Evolutionary conservation across 2,329 filamentous ascomycete genomes (phyloP).

Genomic region (Biscogniauxia marginata): DNA sequence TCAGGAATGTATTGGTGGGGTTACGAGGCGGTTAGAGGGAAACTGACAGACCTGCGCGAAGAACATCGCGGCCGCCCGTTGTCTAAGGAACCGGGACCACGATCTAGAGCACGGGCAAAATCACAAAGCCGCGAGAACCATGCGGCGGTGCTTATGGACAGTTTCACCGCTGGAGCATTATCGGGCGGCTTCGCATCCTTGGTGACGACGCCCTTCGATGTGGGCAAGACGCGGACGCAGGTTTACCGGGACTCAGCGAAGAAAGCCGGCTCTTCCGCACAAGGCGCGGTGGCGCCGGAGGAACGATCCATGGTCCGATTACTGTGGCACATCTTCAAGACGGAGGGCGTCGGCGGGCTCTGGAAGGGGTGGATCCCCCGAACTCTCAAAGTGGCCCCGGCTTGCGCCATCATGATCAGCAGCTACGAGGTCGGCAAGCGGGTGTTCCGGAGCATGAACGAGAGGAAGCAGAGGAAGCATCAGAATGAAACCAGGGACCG

Average conservation of each 20-base stretch:
- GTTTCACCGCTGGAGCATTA: constrained; percentile 79
- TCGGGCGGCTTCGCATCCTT: constrained; percentile 85
- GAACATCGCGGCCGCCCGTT: constrained; percentile 43
- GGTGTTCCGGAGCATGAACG: constrained; percentile 74
- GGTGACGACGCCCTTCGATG: constrained; percentile 92
- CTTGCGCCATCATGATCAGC: constrained; percentile 98
- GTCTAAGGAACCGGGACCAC: constrained; percentile 35
- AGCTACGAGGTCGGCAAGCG: constrained; percentile 96
- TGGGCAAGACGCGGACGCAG: constrained; percentile 94
- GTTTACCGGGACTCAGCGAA: constrained; percentile 62
- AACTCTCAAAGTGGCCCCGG: constrained; percentile 90
- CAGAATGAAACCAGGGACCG: constrained; percentile 8
- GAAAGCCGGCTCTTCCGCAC: constrained; percentile 27
- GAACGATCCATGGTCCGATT: constrained; percentile 76
- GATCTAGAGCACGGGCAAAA: constrained; percentile 46
- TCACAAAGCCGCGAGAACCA: constrained; percentile 69
- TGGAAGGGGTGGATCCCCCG: constrained; percentile 92
- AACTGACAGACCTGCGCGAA: constrained; percentile 67
- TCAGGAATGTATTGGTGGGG: constrained; percentile 98
- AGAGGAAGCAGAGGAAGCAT: constrained; percentile 37
- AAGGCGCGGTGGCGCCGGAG: constrained; percentile 57
- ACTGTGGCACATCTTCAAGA: constrained; percentile 85
- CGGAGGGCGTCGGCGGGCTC: constrained; percentile 76
- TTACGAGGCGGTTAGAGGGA: constrained; percentile 79
- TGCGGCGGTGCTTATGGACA: constrained; percentile 77